phyloP scores from a whole-genome alignment of 176 grass and related monocot species.

The Dendrocalamus sinicus region DNA sequence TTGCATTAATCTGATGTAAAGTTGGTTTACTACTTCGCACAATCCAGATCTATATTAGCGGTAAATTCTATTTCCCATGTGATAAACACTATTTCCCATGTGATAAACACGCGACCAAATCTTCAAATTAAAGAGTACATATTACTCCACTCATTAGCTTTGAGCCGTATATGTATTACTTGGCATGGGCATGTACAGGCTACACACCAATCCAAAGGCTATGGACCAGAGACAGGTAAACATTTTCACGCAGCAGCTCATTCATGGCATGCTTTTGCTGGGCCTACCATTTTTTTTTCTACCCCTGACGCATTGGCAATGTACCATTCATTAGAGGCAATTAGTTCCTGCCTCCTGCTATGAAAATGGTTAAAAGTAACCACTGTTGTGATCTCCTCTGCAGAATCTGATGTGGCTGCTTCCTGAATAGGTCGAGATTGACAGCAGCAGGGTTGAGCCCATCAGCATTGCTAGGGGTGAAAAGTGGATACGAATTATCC shows the following conservation, averaged over 20 bases:
- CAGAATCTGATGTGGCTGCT: neutral
- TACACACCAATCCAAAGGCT: neutral
- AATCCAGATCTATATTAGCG: neutral
- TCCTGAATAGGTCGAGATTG: constrained; percentile 32
- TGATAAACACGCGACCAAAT: neutral
- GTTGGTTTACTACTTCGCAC: neutral
- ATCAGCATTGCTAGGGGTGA: neutral
- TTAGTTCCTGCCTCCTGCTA: neutral
- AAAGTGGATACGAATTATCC: too few relatives aligned
- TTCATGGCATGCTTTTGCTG: neutral
- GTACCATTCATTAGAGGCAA: neutral
- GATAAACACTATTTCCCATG: neutral
- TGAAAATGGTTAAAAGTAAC: too few relatives aligned
- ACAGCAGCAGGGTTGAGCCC: constrained; percentile 2
- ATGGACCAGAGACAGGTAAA: constrained; percentile 23
- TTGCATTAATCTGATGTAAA: neutral
- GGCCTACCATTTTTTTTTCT: neutral
- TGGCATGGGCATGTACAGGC: constrained; percentile 11
- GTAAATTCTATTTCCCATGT: neutral
- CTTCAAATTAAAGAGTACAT: neutral
- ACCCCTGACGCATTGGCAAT: neutral
- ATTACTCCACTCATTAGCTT: too few relatives aligned
- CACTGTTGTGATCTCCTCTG: neutral
- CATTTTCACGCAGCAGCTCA: constrained; percentile 27
- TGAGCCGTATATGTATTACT: neutral